Evolutionary conservation across 2,329 filamentous ascomycete genomes (phyloP).

Genomic region (Neocatenulostroma microsporum): DNA sequence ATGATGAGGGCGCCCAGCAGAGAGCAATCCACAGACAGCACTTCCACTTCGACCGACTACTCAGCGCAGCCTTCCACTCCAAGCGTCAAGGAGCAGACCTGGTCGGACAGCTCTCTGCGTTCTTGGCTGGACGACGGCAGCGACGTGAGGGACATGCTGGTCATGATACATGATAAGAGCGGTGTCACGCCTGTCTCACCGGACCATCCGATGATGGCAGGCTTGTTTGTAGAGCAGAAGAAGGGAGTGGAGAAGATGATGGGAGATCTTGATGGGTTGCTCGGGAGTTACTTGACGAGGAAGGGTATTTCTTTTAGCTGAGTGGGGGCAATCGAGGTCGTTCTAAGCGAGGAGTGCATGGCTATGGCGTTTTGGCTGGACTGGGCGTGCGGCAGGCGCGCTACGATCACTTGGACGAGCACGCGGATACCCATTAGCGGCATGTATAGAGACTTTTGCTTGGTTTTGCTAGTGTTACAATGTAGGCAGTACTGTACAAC

Average conservation of each 20-base stretch:
- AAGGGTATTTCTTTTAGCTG: constrained; percentile 18
- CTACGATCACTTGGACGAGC: no score
- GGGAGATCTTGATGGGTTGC: constrained; percentile 63
- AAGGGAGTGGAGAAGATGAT: constrained; percentile 81
- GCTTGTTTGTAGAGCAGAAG: constrained; percentile 79
- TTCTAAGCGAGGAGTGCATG: no score
- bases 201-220: constrained; percentile 77
- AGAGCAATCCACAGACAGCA: constrained; percentile 15
- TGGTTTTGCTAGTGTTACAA: no score
- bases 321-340: no score
- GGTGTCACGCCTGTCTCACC: constrained; percentile 68
- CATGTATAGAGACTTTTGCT: no score
- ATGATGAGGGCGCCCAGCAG: constrained; percentile 7
- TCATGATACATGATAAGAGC: constrained; percentile 87
- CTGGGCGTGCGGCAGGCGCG: no score
- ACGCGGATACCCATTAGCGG: no score
- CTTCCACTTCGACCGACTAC: constrained; percentile 12
- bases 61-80: constrained; percentile 22
- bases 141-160: constrained; percentile 77
- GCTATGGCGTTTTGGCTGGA: no score
- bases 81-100: constrained; percentile 52
- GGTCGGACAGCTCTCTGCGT: constrained; percentile 79
- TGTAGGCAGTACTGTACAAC: no score
- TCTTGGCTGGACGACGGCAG: constrained; percentile 74
- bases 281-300: constrained; percentile 22